Percentiles rank a stretch among this genome's conserved stretches.
Evolutionary conservation across 352 stramenopile species (phyloP).

Genomic region (Globisporangium mamillatum): DNA sequence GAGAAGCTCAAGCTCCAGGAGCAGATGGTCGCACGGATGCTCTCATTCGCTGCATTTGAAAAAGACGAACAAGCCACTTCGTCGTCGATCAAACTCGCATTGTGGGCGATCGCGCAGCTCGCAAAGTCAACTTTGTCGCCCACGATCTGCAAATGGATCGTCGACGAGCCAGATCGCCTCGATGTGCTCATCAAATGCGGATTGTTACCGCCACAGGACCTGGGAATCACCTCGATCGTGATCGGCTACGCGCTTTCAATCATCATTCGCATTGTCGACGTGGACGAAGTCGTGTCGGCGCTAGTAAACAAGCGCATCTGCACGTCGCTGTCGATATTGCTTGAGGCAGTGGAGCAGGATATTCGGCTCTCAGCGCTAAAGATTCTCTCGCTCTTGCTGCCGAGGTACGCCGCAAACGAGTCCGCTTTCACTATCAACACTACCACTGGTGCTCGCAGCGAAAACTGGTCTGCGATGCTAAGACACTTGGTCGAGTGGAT

Average conservation of each 20-base stretch:
- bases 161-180: constrained; percentile 23
- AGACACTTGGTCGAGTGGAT: constrained; percentile 70
- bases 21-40: constrained; percentile 31
- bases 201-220: constrained; percentile 27
- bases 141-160: constrained; percentile 33
- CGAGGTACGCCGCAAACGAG: constrained; percentile 8
- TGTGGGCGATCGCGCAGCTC: constrained; percentile 50
- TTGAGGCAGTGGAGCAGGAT: constrained; percentile 54
- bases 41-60: constrained; percentile 40
- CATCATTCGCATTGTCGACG: constrained; percentile 26
- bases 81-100: constrained; percentile 29
- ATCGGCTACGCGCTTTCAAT: constrained; percentile 42
- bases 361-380: constrained; percentile 42
- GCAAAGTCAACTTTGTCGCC: constrained; percentile 23
- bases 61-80: constrained; percentile 28
- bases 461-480: constrained; percentile 44
- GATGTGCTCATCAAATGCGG: constrained; percentile 39
- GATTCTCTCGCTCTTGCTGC: constrained; percentile 42
- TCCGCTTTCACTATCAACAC: not conserved
- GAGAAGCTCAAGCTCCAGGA: constrained; percentile 32
- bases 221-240: constrained; percentile 29
- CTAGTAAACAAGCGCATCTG: constrained; percentile 42
- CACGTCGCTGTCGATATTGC: constrained; percentile 31
- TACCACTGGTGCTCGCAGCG: constrained; percentile 12
- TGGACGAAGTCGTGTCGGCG: constrained; percentile 20